Evolutionary conservation across 2,329 filamentous ascomycete species (phyloP).

Genomic region (Alternaria dauci): DNA sequence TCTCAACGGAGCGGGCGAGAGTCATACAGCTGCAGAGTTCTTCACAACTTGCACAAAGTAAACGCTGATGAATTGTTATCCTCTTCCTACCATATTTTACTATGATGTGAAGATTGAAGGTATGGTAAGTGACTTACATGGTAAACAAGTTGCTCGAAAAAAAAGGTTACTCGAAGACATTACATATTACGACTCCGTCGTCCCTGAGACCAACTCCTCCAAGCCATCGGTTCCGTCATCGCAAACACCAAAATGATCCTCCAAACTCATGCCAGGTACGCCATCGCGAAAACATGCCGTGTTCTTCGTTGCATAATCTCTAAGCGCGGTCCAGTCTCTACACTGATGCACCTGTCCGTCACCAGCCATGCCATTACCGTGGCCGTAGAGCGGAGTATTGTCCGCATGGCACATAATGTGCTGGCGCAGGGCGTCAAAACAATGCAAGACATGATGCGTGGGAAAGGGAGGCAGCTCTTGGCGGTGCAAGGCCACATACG

Average conservation of each 20-base stretch:
- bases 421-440: constrained; percentile 26
- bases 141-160: background rate
- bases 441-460: constrained; percentile 19
- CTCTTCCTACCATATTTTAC: too few relatives aligned
- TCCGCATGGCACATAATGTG: constrained; percentile 32
- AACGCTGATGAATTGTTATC: background rate
- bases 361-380: constrained; percentile 23
- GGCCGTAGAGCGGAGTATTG: constrained; percentile 26
- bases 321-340: constrained; percentile 22
- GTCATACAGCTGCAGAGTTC: background rate
- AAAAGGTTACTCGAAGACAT: background rate
- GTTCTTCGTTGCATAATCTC: constrained; percentile 29
- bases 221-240: constrained; percentile 16
- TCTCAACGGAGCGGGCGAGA: background rate
- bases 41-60: background rate
- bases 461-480: constrained; percentile 12
- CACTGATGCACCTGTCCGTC: constrained; percentile 27
- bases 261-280: constrained; percentile 11
- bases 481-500: constrained; percentile 4
- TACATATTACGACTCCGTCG: background rate
- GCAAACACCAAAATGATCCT: constrained; percentile 12
- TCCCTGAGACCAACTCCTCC: constrained; percentile 1
- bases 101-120: too few relatives aligned
- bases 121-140: background rate
- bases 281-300: constrained; percentile 39